These are phyloP conservation scores for Naganishia cerealis DNA, from an alignment of 1,284 basidiomycete genomes.

Conservation along the genomic window DNA sequence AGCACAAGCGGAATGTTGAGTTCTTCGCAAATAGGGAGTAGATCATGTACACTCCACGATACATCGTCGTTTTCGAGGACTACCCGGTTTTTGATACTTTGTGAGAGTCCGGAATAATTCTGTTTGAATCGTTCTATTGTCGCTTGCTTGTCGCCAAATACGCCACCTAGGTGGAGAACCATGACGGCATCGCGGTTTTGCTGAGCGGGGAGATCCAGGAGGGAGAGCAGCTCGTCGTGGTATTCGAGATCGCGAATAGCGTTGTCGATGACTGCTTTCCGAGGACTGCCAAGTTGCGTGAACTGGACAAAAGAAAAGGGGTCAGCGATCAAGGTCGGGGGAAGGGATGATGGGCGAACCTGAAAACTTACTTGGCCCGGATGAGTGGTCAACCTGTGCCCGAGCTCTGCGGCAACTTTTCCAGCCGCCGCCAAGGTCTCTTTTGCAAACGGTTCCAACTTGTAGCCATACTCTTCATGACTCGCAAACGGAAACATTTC, in stretches of 20 bases:
- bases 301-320: too few species aligned
- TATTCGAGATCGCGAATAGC: constrained; percentile 77
- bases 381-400: constrained; percentile 80
- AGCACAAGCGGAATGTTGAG: constrained; percentile 64
- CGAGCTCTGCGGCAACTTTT: constrained; percentile 70
- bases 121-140: constrained; percentile 72
- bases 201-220: constrained; percentile 30
- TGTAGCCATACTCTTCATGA: constrained; percentile 77
- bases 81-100: constrained; percentile 68
- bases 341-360: too few species aligned
- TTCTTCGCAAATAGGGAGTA: constrained; percentile 78
- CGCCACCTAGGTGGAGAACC: constrained; percentile 62
- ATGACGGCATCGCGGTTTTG: constrained; percentile 49
- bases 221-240: constrained; percentile 55
- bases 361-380: too few species aligned
- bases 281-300: constrained; percentile 78
- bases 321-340: too few species aligned
- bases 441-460: constrained; percentile 57
- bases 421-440: constrained; percentile 59
- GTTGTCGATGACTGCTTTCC: constrained; percentile 68
- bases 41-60: constrained; percentile 75
- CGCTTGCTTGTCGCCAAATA: constrained; percentile 73
- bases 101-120: constrained; percentile 65
- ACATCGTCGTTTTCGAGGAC: constrained; percentile 92
- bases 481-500: constrained; percentile 82